These are phyloP conservation scores for Rutstroemia sp. DNA, from an alignment of 2,329 filamentous ascomycete species.

Conservation along the genomic window DNA sequence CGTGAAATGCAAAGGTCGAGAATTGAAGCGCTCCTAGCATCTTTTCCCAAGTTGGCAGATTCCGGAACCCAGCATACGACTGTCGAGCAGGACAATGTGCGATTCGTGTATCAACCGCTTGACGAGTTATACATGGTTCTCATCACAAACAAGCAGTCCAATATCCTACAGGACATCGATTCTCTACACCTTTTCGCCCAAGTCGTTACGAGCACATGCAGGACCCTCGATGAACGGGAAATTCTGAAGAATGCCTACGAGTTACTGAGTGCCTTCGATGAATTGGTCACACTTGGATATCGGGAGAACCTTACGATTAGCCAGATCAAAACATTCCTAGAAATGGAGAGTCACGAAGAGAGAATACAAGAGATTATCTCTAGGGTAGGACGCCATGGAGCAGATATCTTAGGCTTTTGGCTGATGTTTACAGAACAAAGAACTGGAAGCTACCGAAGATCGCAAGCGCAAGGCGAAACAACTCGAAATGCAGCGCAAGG, in stretches of 20 bases:
- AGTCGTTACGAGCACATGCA: constrained; percentile 94
- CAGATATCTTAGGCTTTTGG: background rate
- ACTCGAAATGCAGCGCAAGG: constrained; percentile 97
- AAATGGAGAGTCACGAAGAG: constrained; percentile 99
- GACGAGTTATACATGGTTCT: constrained; percentile 99
- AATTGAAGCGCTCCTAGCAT: constrained; percentile 92
- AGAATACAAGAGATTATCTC: constrained; percentile 98
- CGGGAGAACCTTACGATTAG: constrained; percentile 91
- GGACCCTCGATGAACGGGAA: constrained; percentile 89
- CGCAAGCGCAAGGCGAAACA: constrained; percentile 98
- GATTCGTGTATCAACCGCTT: constrained; percentile 97
- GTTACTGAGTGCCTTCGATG: constrained; percentile 91
- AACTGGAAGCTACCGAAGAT: constrained; percentile 95
- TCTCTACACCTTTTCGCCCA: constrained; percentile 96
- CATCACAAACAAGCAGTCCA: constrained; percentile 98
- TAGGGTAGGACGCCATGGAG: constrained; percentile 47
- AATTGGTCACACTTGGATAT: constrained; percentile 92
- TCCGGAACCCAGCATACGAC: constrained; percentile 95
- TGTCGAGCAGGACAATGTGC: constrained; percentile 98
- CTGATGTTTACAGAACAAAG: constrained; percentile 68
- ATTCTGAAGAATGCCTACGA: constrained; percentile 95
- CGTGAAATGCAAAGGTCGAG: constrained; percentile 94
- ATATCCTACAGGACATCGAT: constrained; percentile 98
- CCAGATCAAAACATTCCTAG: constrained; percentile 98
- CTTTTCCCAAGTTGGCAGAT: constrained; percentile 95